Evolutionary conservation across 169 alveolate genomes (phyloP).

Genomic region (Babesia caballi): DNA sequence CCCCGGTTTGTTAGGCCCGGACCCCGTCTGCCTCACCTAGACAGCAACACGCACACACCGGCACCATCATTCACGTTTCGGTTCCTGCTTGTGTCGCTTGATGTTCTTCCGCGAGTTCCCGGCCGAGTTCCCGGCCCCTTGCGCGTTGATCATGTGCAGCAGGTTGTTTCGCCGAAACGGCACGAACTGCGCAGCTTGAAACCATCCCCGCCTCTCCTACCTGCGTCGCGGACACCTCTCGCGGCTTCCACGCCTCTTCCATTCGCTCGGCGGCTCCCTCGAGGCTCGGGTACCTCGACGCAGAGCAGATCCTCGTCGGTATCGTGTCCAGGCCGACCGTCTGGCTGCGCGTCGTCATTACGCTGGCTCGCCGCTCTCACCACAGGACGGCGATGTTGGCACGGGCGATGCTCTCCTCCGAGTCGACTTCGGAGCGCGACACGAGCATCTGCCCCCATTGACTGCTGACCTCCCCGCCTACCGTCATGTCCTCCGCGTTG

Average conservation of each 20-base stretch:
- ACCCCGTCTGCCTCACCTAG: too few relatives aligned
- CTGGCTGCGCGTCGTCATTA: slow-evolving; percentile 14
- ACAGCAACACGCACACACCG: background rate
- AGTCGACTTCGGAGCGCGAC: slow-evolving; percentile 25
- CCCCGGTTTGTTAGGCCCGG: too few relatives aligned
- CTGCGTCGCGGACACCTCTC: slow-evolving; percentile 46
- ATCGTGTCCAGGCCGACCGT: slow-evolving; percentile 33
- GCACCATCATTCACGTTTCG: background rate
- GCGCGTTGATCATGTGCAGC: slow-evolving; percentile 59
- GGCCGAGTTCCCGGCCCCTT: slow-evolving; percentile 60
- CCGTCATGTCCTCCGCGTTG: slow-evolving; percentile 43
- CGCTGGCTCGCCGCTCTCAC: background rate
- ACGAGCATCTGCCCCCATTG: slow-evolving; percentile 7
- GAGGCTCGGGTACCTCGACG: slow-evolving; percentile 4
- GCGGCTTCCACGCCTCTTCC: slow-evolving; percentile 2
- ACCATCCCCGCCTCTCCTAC: background rate
- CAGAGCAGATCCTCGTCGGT: slow-evolving; percentile 25
- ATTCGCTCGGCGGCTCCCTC: background rate
- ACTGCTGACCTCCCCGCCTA: background rate
- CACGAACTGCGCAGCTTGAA: slow-evolving; percentile 9
- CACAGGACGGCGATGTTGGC: slow-evolving; percentile 51
- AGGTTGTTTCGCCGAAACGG: slow-evolving; percentile 60
- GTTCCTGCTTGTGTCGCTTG: slow-evolving; percentile 32
- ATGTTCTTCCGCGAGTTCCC: slow-evolving; percentile 40
- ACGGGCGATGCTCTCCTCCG: background rate